Base-by-base conservation (phyloP, 2,329 filamentous ascomycete genomes). In the Colletotrichum sp. region DNA sequence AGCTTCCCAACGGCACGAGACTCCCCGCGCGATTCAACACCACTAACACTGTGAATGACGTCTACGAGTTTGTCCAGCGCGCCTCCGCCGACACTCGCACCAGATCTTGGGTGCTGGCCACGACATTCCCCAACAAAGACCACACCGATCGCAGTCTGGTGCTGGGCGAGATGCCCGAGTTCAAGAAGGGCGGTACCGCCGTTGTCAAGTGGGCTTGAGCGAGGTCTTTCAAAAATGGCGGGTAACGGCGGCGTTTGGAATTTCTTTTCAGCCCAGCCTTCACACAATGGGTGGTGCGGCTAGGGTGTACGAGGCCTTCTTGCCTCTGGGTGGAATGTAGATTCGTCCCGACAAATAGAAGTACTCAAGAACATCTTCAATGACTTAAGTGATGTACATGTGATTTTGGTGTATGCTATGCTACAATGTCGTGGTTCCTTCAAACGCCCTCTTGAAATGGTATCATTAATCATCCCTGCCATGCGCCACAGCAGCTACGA, bases 1-100 rank as follows among this genome's bases (percentile, higher is more conserved):
- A 95, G 80, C 89, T 97, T 71, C 94, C 93, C 2, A 93, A 96
- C 78, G 95, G 95, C 52, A 94, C 93, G 3, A 90, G 94, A 58
- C 86, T 97, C 28, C 92, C 93, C n/a, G 94, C 93, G 30, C 91
- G 94, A 10, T 97, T 97, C 86, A 97, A 97, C 86, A 92, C 93
- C 0, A 93, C 90, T 1, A 93, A 95, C 79, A 97, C 94, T 0
- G 86, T 97, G 62, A 93, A 92, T 18, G 93, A 96, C 78, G 89
- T 97, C 10, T 96, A 97, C 83, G 87, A 88, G 10, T 96, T 96
- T 79, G 91, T 96, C 75, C 86, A 90, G 74, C 88, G 89, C n/a
- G 90, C 94, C 0, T 92, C 90, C 30, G 82, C 92, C 0, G 89
- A 88, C 8, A 89, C 90, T 65, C 85, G 86, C 34, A 81, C 84